phyloP scores from a whole-genome alignment of 805 yeast species.

The Kluyveromyces aestuarii region DNA sequence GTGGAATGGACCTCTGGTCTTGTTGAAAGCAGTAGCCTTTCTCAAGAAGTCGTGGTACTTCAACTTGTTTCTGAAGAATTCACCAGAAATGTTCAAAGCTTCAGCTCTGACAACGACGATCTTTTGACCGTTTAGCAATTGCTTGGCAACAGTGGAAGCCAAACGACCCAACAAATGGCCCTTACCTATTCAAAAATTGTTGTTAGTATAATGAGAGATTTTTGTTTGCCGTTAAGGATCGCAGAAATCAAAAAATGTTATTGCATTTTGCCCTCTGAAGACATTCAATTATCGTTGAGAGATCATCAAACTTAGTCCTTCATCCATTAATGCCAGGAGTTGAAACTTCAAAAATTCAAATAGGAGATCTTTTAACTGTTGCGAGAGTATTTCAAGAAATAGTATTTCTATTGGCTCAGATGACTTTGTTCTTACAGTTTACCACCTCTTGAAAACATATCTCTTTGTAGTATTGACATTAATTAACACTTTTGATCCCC shows the following conservation, averaged over 20 bases:
- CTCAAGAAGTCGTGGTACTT: slow-evolving; percentile 99
- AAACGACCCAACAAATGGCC: slow-evolving; percentile 99
- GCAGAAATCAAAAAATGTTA: background rate
- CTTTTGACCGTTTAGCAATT: slow-evolving; percentile 96
- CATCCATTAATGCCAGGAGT: too few species aligned
- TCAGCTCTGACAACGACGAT: slow-evolving; percentile 96
- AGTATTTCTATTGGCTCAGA: too few species aligned
- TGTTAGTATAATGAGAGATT: background rate
- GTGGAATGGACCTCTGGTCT: slow-evolving; percentile 99
- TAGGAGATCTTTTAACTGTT: too few species aligned
- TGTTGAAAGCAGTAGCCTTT: slow-evolving; percentile 98
- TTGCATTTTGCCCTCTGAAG: too few species aligned
- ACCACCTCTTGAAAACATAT: background rate
- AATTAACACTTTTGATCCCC: background rate
- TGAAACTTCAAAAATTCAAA: too few species aligned
- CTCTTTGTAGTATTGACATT: background rate
- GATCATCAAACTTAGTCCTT: too few species aligned
- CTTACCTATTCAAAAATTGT: slow-evolving; percentile 46
- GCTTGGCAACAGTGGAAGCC: slow-evolving; percentile 98
- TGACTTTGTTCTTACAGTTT: background rate
- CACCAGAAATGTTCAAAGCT: slow-evolving; percentile 98
- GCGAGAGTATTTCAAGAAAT: too few species aligned
- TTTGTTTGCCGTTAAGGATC: background rate
- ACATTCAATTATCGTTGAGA: too few species aligned
- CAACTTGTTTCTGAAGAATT: slow-evolving; percentile 99